These are phyloP conservation scores for Mycena capillaripes DNA, from an alignment of 768 basidiomycete genomes.

Conservation along the genomic window DNA sequence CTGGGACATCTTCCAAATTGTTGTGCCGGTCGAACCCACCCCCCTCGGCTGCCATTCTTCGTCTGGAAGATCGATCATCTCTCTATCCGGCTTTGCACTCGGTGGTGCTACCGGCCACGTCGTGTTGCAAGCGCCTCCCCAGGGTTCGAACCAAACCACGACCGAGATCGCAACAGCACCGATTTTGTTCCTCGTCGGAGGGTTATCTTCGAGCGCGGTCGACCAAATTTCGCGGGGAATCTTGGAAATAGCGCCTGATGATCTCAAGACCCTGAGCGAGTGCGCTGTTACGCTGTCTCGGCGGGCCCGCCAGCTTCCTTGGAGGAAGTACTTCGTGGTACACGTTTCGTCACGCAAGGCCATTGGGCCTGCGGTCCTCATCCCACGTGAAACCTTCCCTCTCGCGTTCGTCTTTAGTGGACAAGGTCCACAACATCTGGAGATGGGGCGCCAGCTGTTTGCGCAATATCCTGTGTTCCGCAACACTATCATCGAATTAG, in stretches of 20 bases:
- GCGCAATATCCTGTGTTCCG: constrained; percentile 44
- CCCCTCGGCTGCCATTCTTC: neutral
- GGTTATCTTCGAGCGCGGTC: constrained; percentile 1
- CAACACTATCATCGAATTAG: constrained; percentile 44
- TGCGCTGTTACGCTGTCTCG: constrained; percentile 21
- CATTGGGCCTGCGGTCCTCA: constrained; percentile 29
- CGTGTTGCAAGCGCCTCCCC: neutral
- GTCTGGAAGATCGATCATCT: neutral
- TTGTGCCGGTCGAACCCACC: neutral
- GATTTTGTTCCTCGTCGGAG: constrained; percentile 12
- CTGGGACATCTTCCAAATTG: constrained; percentile 38
- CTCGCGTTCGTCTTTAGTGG: constrained; percentile 51
- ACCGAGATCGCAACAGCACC: neutral
- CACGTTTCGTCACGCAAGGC: constrained; percentile 4
- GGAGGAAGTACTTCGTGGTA: constrained; percentile 28
- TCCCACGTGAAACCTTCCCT: constrained; percentile 28
- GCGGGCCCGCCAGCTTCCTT: constrained; percentile 38
- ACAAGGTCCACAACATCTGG: constrained; percentile 50
- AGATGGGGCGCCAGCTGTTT: constrained; percentile 50
- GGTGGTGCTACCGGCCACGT: neutral
- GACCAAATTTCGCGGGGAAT: neutral
- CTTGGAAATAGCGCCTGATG: neutral
- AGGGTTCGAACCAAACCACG: too few species aligned
- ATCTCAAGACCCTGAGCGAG: neutral
- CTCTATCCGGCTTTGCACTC: neutral